Evolutionary conservation across 306 rosid species (phyloP).

Genomic region (Cucurbita argyrosperma): DNA sequence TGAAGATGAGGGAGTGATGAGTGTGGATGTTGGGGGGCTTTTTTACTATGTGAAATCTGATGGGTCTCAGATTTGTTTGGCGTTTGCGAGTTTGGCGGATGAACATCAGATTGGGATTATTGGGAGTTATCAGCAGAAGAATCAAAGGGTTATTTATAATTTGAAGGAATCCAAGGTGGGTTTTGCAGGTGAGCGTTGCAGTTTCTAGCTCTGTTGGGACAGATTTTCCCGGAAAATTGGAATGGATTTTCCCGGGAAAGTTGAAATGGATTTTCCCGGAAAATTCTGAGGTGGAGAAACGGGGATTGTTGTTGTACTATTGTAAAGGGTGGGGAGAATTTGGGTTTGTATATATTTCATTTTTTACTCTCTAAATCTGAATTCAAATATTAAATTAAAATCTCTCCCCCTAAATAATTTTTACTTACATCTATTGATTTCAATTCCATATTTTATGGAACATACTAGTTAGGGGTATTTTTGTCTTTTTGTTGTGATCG

Average conservation of each 20-base stretch:
- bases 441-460: too few relatives aligned
- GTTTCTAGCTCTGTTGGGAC: slow-evolving; percentile 12
- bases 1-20: slow-evolving; percentile 45
- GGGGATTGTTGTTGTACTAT: background rate
- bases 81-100: slow-evolving; percentile 46
- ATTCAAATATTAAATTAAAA: too few relatives aligned
- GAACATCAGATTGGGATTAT: slow-evolving; percentile 41
- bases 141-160: slow-evolving; percentile 77
- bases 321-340: background rate
- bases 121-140: slow-evolving; percentile 83
- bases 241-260: background rate
- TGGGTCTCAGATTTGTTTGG: slow-evolving; percentile 69
- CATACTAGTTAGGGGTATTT: too few relatives aligned
- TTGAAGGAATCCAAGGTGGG: slow-evolving; percentile 52
- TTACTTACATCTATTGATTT: too few relatives aligned
- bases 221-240: background rate
- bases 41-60: slow-evolving; percentile 45
- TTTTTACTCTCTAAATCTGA: too few relatives aligned
- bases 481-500: too few relatives aligned
- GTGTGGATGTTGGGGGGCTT: slow-evolving; percentile 41
- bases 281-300: background rate
- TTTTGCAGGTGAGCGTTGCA: slow-evolving; percentile 64
- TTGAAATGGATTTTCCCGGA: background rate
- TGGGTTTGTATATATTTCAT: background rate
- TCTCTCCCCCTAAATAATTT: too few relatives aligned